Conservation (phyloP, 352 stramenopile species). For the Phytophthora sansomeana region DNA sequence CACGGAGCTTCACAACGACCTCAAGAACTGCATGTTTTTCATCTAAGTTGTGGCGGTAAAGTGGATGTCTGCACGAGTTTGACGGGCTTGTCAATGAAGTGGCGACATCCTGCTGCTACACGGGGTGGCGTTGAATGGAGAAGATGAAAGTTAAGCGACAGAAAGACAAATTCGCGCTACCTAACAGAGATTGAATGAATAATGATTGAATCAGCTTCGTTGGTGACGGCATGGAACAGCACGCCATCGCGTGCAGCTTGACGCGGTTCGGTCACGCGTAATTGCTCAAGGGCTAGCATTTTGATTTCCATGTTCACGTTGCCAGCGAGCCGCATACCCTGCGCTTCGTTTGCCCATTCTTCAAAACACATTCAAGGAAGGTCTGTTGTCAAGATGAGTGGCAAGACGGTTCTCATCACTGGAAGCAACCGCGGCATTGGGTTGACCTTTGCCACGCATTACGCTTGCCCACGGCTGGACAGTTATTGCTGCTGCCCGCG, state of each 20-base stretch:
- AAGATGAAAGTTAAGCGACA: slow-evolving; percentile 15
- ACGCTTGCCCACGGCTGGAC: slow-evolving; percentile 44
- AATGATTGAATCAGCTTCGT: slow-evolving; percentile 8
- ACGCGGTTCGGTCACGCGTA: background rate
- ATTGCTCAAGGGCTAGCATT: too few relatives aligned
- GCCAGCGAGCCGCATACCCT: too few relatives aligned
- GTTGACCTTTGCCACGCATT: slow-evolving; percentile 41
- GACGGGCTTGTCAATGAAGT: background rate
- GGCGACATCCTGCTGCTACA: slow-evolving; percentile 14
- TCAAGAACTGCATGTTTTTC: slow-evolving; percentile 79
- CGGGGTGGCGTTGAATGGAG: slow-evolving; percentile 19
- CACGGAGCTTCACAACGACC: slow-evolving; percentile 62
- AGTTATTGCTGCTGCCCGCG: slow-evolving; percentile 39
- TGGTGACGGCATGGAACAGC: too few relatives aligned
- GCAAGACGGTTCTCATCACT: too few relatives aligned
- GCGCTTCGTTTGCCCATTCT: too few relatives aligned
- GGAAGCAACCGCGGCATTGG: slow-evolving; percentile 54
- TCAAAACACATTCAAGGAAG: too few relatives aligned
- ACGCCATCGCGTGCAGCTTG: background rate
- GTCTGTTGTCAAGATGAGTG: too few relatives aligned
- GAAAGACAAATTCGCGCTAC: slow-evolving; percentile 17
- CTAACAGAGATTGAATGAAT: slow-evolving; percentile 26
- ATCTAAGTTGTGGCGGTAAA: slow-evolving; percentile 37
- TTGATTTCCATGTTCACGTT: too few relatives aligned
- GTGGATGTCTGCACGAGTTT: slow-evolving; percentile 6